Evolutionary conservation across 805 yeast species (phyloP), one percentile per base, ranked within the genome.

Genomic region (Huiozyma sinensis): DNA sequence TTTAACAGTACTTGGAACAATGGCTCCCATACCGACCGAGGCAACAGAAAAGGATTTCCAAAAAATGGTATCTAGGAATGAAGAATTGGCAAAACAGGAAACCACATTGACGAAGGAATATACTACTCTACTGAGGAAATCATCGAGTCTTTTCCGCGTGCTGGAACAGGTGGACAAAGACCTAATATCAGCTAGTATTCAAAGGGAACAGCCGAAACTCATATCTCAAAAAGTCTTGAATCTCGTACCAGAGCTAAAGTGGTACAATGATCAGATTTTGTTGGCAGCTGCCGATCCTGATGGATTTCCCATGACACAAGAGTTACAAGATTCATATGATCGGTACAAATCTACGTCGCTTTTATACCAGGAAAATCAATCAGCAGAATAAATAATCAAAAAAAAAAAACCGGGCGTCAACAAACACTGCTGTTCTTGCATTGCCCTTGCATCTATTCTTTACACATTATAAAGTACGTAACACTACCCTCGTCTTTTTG

Each of bases 11-110:
- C 24, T 17, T 17, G 24, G 24, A 17, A 17, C 34, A 32, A n/a
- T 10, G n/a, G 10, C 34, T 32, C n/a, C 34, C 10, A 32, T 32
- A n/a, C 10, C 34, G n/a, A 32, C 10, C 34, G n/a, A 30, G 2
- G 33, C 34, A 12, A 33, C 44, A 8, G 45, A 44, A 7, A 49
- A 36, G 40, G 54, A 52, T 11, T 44, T 36, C 7, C 34, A 39
- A 2, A 52, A 49, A 36, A 24, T 53, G 9, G 28, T 48, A 8
- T 52, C 61, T 7, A 52, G 61, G 40, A 53, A 57, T 33, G 66
- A 62, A 29, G 65, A 62, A 42, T 44, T 61, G 39, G 32, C 46
- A 1, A 61, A 59, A 45, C 66, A 62, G 38, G 58, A 59, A 29
- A 40, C 47, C 5, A 53, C 60, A 24, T 46, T 62, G 33, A 53